A percentile compares a stretch with the other conserved stretches of the same genome.
These are phyloP conservation scores for Eragrostis tef DNA, from an alignment of 202 grass and related monocot species.

Conservation along the genomic window DNA sequence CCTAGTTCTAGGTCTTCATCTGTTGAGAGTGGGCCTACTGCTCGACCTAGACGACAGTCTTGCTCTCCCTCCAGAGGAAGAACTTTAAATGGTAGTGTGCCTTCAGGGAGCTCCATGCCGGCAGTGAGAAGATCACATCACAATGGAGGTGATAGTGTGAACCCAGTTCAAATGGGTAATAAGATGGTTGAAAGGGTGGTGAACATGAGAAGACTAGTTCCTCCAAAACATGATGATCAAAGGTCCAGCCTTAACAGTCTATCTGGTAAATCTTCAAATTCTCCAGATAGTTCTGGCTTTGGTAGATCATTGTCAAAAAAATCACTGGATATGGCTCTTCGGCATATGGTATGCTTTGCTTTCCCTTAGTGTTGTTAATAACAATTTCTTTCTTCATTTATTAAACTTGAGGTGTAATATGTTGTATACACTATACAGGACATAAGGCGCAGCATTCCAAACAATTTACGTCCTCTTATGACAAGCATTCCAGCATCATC, in stretches of 20 bases:
- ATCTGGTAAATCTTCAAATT: constrained; percentile 67
- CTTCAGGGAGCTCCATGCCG: constrained; percentile 63
- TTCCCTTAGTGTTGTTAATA: constrained; percentile 14
- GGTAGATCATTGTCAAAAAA: constrained; percentile 91
- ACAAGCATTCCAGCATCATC: constrained; percentile 90
- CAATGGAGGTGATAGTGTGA: constrained; percentile 59
- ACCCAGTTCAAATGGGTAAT: constrained; percentile 84
- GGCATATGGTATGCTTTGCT: constrained; percentile 80
- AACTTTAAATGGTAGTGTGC: constrained; percentile 60
- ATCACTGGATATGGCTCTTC: constrained; percentile 94
- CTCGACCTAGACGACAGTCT: constrained; percentile 77
- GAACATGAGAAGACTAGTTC: constrained; percentile 87
- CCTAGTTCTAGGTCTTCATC: constrained; percentile 89
- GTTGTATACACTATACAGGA: constrained; percentile 67
- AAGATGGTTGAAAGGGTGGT: constrained; percentile 98
- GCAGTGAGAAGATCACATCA: constrained; percentile 78
- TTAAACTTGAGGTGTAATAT: constrained; percentile 43
- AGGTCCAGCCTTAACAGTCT: constrained; percentile 61
- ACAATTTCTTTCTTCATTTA: constrained; percentile 11
- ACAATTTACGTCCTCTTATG: constrained; percentile 87
- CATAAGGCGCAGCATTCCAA: constrained; percentile 89
- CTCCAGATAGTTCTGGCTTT: constrained; percentile 86
- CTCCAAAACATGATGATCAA: constrained; percentile 84
- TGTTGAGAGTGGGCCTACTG: constrained; percentile 74
- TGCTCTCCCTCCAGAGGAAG: constrained; percentile 94